These are phyloP conservation scores for Fusarium sp. DNA, from an alignment of 2,329 filamentous ascomycete genomes.

Conservation along the genomic window DNA sequence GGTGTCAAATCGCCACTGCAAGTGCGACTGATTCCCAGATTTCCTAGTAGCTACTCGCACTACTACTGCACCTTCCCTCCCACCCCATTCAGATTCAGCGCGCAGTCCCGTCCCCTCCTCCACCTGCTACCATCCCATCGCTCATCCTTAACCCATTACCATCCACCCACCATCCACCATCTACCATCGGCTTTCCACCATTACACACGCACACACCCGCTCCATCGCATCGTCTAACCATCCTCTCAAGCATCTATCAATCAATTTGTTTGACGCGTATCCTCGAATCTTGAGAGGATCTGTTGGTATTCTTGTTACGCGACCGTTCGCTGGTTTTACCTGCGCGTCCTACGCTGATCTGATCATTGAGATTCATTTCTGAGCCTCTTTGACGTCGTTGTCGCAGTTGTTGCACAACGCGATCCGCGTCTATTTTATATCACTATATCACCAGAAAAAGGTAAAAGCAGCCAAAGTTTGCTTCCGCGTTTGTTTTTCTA, in stretches of 20 bases:
- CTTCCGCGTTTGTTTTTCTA: neutral
- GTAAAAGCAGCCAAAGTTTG: constrained; percentile 36
- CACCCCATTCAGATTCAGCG: constrained; percentile 41
- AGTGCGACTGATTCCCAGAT: constrained; percentile 35
- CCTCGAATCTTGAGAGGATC: constrained; percentile 22
- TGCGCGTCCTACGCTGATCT: constrained; percentile 18
- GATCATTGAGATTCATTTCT: constrained; percentile 6
- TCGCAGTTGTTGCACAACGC: constrained; percentile 46
- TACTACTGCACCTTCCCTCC: constrained; percentile 45
- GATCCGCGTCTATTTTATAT: constrained; percentile 43
- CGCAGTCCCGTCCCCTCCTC: constrained; percentile 46
- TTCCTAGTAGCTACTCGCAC: constrained; percentile 22
- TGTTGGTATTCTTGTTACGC: constrained; percentile 36
- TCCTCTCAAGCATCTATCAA: constrained; percentile 28
- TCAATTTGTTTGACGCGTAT: constrained; percentile 23
- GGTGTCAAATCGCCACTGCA: constrained; percentile 40
- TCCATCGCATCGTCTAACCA: constrained; percentile 44
- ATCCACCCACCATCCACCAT: constrained; percentile 23
- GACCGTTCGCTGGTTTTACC: constrained; percentile 35
- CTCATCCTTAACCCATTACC: constrained; percentile 35
- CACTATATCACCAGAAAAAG: constrained; percentile 45
- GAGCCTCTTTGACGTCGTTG: constrained; percentile 39
- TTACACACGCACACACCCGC: constrained; percentile 44
- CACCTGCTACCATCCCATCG: constrained; percentile 37
- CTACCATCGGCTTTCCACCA: constrained; percentile 46